Percentiles rank a stretch among this genome's conserved stretches.
These are phyloP conservation scores for Trichophyton schoenleinii DNA, from an alignment of 2,329 filamentous ascomycete species.

Conservation along the genomic window DNA sequence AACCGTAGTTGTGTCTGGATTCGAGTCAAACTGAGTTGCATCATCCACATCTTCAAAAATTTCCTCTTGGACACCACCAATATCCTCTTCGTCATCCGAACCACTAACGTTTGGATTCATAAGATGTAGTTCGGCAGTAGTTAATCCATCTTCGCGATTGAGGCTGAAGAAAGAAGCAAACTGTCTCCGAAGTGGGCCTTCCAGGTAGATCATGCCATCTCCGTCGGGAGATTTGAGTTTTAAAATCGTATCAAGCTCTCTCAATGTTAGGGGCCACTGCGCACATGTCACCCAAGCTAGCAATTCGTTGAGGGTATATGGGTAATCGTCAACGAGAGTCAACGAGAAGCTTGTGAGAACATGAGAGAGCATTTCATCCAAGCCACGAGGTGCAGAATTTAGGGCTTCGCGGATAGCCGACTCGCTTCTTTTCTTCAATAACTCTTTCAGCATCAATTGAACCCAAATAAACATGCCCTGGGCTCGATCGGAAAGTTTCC, in stretches of 20 bases:
- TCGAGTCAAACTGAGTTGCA: constrained; percentile 15
- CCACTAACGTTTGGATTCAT: neutral
- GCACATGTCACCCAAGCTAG: constrained; percentile 38
- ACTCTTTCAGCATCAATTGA: constrained; percentile 40
- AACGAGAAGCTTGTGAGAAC: constrained; percentile 30
- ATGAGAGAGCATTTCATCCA: constrained; percentile 32
- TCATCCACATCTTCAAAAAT: constrained; percentile 8
- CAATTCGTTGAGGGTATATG: constrained; percentile 37
- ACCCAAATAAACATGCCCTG: constrained; percentile 40
- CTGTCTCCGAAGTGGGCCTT: constrained; percentile 33
- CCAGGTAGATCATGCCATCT: constrained; percentile 23
- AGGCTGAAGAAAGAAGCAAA: constrained; percentile 39
- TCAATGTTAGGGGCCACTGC: constrained; percentile 31
- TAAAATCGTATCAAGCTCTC: constrained; percentile 35
- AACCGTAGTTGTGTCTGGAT: constrained; percentile 13
- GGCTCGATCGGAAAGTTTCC: constrained; percentile 32
- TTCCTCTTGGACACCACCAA: neutral
- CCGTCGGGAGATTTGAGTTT: constrained; percentile 33
- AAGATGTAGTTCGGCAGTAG: constrained; percentile 14
- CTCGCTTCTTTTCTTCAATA: constrained; percentile 25
- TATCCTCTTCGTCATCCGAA: constrained; percentile 10
- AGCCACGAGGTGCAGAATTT: constrained; percentile 34
- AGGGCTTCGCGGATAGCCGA: constrained; percentile 32
- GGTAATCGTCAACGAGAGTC: constrained; percentile 14
- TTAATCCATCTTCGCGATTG: constrained; percentile 31